Evolutionary conservation across 345 rosid genomes (phyloP).

Genomic region (Heritiera littoralis): DNA sequence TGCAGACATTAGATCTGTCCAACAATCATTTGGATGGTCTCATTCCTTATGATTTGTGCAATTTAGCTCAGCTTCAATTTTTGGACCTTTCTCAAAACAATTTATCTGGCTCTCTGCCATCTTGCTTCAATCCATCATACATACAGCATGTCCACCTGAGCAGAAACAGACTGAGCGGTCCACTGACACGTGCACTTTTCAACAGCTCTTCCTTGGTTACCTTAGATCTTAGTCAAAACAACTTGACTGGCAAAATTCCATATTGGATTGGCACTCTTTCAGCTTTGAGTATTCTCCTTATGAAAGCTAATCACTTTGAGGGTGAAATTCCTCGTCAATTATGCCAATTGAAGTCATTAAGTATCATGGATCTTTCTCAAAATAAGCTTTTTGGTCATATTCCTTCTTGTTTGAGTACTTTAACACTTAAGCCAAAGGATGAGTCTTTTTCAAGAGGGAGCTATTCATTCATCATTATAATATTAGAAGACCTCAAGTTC

Average conservation of each 20-base stretch:
- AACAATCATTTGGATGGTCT: too few relatives aligned
- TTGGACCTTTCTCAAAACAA: conserved; percentile 21
- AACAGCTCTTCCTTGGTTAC: conserved; percentile 15
- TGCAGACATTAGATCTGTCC: too few relatives aligned
- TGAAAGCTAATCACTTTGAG: conserved; percentile 1
- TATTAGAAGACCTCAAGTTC: background rate
- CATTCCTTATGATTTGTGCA: too few relatives aligned
- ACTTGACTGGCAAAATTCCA: conserved; percentile 17
- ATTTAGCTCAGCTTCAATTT: rapidly evolving
- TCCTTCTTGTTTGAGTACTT: background rate
- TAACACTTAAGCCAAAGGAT: too few relatives aligned
- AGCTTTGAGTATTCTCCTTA: conserved; percentile 19
- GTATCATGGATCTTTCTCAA: too few relatives aligned
- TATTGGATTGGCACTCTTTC: background rate
- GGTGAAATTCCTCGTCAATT: too few relatives aligned
- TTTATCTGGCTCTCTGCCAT: background rate
- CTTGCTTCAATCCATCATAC: background rate
- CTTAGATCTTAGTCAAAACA: conserved; percentile 24
- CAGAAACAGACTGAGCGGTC: background rate
- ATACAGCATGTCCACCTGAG: conserved; percentile 6
- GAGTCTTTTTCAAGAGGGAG: too few relatives aligned
- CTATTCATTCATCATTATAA: too few relatives aligned
- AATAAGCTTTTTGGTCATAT: background rate
- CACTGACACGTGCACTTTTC: background rate
- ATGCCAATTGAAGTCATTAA: too few relatives aligned